These are phyloP conservation scores for Microsporum ferrugineum DNA, from an alignment of 2,329 filamentous ascomycete genomes.

Conservation along the genomic window DNA sequence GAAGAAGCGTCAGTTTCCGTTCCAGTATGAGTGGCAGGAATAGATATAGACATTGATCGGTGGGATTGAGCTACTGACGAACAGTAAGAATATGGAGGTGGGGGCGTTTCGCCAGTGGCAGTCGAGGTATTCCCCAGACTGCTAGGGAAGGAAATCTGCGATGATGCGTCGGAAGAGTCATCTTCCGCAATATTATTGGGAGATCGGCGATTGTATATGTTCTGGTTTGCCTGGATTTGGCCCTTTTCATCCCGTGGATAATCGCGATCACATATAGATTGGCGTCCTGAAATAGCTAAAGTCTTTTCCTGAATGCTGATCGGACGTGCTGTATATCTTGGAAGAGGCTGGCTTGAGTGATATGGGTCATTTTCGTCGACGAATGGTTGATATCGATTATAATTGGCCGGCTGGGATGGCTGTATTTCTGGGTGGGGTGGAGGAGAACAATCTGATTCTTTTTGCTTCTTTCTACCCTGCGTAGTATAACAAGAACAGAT, in stretches of 20 bases:
- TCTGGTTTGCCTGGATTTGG: background rate
- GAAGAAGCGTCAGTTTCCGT: constrained; percentile 6
- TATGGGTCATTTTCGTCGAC: constrained; percentile 22
- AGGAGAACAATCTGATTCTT: background rate
- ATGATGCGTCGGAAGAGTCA: constrained; percentile 29
- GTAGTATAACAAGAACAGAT: constrained; percentile 9
- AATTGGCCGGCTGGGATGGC: background rate
- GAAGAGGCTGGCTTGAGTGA: constrained; percentile 26
- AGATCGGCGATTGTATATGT: constrained; percentile 14
- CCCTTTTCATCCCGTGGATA: constrained; percentile 3
- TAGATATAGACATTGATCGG: constrained; percentile 21
- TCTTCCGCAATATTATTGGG: constrained; percentile 16
- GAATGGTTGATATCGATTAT: constrained; percentile 2
- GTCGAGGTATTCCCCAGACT: constrained; percentile 36
- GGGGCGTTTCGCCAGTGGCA: constrained; percentile 33
- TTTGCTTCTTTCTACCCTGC: constrained; percentile 7
- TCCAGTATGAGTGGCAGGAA: constrained; percentile 18
- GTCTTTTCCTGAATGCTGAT: constrained; percentile 32
- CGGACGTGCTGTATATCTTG: constrained; percentile 32
- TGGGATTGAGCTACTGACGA: constrained; percentile 23
- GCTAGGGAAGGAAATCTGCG: constrained; percentile 32
- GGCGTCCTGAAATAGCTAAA: constrained; percentile 15
- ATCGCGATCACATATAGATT: background rate
- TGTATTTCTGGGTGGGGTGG: background rate
- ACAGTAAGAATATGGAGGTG: constrained; percentile 31